phyloP scores from a whole-genome alignment of 2,329 filamentous ascomycete genomes.

The Thielaviopsis ethacetica region DNA sequence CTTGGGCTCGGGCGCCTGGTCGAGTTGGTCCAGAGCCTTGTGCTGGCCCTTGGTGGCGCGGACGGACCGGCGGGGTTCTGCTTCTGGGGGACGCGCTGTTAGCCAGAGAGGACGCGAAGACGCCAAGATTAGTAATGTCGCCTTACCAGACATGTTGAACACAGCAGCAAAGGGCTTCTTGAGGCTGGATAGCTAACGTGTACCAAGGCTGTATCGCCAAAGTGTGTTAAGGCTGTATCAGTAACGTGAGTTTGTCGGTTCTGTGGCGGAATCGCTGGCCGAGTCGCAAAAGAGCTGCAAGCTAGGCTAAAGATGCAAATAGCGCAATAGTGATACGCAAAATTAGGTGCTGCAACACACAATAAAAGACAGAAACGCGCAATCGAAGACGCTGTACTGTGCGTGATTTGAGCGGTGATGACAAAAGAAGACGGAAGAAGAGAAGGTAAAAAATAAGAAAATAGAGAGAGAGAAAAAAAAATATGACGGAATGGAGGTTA shows the following conservation, averaged over 20 bases:
- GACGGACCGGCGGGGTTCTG: constrained; percentile 81
- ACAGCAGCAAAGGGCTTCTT: no score
- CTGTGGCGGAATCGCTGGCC: no score
- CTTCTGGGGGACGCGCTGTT: constrained; percentile 24
- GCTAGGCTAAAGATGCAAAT: background rate
- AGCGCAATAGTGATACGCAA: background rate
- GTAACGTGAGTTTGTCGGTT: no score
- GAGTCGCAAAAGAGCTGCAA: no score
- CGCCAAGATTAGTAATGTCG: no score
- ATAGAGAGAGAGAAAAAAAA: background rate
- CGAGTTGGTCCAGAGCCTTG: constrained; percentile 69
- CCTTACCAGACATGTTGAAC: background rate
- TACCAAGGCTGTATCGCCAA: no score
- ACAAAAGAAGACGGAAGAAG: background rate
- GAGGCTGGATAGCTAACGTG: no score
- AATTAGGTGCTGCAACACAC: background rate
- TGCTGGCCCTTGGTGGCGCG: constrained; percentile 95
- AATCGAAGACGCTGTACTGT: background rate
- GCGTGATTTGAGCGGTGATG: background rate
- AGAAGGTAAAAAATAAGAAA: background rate
- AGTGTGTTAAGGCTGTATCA: no score
- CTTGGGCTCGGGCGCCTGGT: constrained; percentile 35
- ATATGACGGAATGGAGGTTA: background rate
- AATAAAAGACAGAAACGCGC: background rate
- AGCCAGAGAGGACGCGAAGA: background rate